Base-by-base conservation (phyloP, 1,284 basidiomycete genomes). In the Takashimella tepidaria region DNA sequence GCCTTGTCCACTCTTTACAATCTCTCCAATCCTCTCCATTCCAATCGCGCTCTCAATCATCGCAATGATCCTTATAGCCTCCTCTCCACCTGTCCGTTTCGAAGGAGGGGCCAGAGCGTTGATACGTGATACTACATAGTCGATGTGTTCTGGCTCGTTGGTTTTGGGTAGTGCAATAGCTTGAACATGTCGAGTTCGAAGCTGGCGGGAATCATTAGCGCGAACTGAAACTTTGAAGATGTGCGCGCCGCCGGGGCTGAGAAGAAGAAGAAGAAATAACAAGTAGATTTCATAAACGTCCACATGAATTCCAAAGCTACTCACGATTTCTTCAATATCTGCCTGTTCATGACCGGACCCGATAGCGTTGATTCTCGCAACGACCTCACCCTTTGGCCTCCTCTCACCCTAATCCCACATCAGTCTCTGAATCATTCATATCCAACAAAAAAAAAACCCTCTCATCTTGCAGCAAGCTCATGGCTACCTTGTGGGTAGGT, bases 11-110 rank as follows among this genome's bases (percentile, higher is more conserved):
- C 58, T 59, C n/a, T 49, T 42, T 1, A 67, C 68, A 31, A 73
- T 73, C 43, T 60, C 55, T 52, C 63, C 49, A 44, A 73, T 67
- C 21, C 53, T 52, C 26, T 72, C 54, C 69, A 73, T 70, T 16
- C 82, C 83, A 50, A 77, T 77, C 1, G 89, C 88, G 66, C 86
- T 89, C 74, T 91, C 89, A 47, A 91, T 83, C 68, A 87, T 89
- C 2, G 86, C 83, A 6, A 92, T 80, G 22, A 91, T 79, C 46
- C 79, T 76, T 41, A 88, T 69, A 1, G 81, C 78, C n/a, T 69
- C 45, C 16, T 49, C 24, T 6, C 62, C 55, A 2, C 62, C 58
- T 2, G 54, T 50, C 6, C 54, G 59, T 41, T 66, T 70, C 19
- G 64, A 58, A 19, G 55, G 48, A 1, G 64, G 64, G 2, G 62